phyloP scores from a whole-genome alignment of 768 basidiomycete species.

The Boletus edulis region DNA sequence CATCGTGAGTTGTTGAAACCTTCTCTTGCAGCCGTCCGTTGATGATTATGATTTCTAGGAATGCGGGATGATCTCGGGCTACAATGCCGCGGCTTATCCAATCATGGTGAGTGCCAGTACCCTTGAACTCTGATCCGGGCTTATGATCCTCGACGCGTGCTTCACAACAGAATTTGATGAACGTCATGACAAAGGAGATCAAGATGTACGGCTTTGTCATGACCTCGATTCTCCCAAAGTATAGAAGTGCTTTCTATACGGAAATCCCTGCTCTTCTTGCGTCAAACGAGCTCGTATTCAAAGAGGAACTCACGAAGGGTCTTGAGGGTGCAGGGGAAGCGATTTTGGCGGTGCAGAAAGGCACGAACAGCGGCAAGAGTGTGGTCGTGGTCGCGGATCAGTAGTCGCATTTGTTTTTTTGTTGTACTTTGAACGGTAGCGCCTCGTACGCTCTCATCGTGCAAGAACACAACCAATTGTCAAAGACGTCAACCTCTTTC shows the following conservation, averaged over 20 bases:
- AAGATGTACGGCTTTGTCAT: background rate
- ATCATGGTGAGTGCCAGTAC: background rate
- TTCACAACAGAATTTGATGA: background rate
- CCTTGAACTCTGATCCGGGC: background rate
- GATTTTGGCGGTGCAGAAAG: constrained; percentile 5
- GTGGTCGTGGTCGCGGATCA: background rate
- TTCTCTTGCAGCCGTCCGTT: background rate
- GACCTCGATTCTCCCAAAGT: background rate
- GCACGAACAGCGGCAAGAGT: constrained; percentile 1
- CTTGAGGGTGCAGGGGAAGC: background rate
- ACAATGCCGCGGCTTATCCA: background rate
- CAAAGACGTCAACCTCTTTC: background rate
- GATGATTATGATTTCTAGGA: background rate
- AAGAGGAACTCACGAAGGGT: background rate
- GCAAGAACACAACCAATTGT: background rate
- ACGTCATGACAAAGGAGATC: constrained; percentile 1
- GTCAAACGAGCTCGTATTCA: background rate
- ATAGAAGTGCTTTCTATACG: background rate
- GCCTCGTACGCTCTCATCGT: background rate
- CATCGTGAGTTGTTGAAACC: background rate
- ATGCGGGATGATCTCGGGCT: background rate
- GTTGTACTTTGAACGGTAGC: too few species aligned
- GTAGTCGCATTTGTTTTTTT: background rate
- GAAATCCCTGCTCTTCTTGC: constrained; percentile 1
- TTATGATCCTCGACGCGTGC: background rate